Percentiles rank a stretch among this genome's conserved stretches.
Conservation (phyloP, 208 protist species). For the Wallacemonas rigidus region DNA sequence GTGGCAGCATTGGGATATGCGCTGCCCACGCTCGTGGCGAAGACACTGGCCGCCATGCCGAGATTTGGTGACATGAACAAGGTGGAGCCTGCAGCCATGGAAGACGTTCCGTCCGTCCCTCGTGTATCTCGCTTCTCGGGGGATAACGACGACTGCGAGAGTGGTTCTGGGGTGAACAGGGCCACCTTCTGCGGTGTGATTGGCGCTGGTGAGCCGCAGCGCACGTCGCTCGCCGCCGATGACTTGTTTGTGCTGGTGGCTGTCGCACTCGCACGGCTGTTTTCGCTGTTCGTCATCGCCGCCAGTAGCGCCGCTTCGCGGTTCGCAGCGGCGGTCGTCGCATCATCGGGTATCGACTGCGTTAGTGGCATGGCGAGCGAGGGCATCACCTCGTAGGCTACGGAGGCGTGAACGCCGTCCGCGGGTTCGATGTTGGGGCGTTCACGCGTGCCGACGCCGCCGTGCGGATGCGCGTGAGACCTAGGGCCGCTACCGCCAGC, state of each 20-base stretch:
- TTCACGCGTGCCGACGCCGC: no score
- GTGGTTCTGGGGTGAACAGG: background rate
- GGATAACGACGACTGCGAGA: background rate
- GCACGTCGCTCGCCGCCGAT: no score
- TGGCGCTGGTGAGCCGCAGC: no score
- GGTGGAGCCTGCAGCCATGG: no score
- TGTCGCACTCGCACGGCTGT: no score
- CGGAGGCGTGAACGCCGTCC: background rate
- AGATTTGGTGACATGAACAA: background rate
- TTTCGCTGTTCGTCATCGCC: background rate
- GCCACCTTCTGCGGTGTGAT: background rate
- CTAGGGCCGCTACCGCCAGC: no score
- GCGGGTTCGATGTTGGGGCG: no score
- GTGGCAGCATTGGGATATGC: background rate
- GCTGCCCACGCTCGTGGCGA: background rate
- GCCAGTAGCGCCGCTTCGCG: conserved; percentile 10
- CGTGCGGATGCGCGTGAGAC: no score
- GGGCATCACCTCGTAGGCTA: background rate
- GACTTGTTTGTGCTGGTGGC: no score
- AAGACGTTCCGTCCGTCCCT: no score
- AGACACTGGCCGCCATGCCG: background rate
- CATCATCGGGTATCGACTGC: background rate
- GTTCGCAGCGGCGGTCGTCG: conserved; percentile 3
- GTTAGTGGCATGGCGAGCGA: background rate
- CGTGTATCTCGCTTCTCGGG: no score